Evolutionary conservation across 2,329 filamentous ascomycete genomes (phyloP).

Genomic region (Microdochium trichocladiopsis): DNA sequence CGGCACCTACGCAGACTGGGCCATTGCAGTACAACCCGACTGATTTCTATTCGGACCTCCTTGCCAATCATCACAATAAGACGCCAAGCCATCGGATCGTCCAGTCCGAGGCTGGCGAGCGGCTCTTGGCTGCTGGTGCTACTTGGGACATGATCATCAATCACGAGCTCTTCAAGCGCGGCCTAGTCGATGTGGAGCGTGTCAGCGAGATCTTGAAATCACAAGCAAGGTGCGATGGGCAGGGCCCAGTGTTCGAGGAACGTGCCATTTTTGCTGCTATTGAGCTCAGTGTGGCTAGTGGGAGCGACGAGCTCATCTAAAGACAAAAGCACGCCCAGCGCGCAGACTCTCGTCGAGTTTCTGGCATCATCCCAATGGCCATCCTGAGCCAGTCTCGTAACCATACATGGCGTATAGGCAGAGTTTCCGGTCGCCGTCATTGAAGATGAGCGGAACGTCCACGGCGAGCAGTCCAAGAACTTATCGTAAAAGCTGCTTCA

Average conservation of each 20-base stretch:
- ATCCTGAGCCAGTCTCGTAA: too few relatives aligned
- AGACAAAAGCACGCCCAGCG: too few relatives aligned
- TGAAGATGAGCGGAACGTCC: too few relatives aligned
- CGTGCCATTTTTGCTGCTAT: slow-evolving; percentile 66
- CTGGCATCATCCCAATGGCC: too few relatives aligned
- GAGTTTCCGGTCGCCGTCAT: not conserved
- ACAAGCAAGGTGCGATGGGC: slow-evolving; percentile 74
- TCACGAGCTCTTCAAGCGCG: slow-evolving; percentile 69
- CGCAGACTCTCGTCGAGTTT: too few relatives aligned
- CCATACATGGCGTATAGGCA: too few relatives aligned
- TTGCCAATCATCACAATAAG: slow-evolving; percentile 56
- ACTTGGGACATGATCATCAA: slow-evolving; percentile 87
- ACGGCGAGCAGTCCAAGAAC: too few relatives aligned
- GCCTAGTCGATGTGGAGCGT: slow-evolving; percentile 72
- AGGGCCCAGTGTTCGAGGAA: slow-evolving; percentile 84
- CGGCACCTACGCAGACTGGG: slow-evolving; percentile 48
- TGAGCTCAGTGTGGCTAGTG: slow-evolving; percentile 67
- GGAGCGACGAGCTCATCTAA: slow-evolving; percentile 71
- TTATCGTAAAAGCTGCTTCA: too few relatives aligned
- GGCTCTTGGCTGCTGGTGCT: slow-evolving; percentile 65
- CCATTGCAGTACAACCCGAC: slow-evolving; percentile 66
- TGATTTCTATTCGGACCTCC: slow-evolving; percentile 61
- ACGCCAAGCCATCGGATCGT: slow-evolving; percentile 62
- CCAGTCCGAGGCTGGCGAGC: slow-evolving; percentile 58
- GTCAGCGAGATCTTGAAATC: slow-evolving; percentile 74